A percentile compares a stretch with the other conserved stretches of the same genome.
phyloP scores from a whole-genome alignment of 164 flowering plant genomes.

The Kalanchoe fedtschenkoi region DNA sequence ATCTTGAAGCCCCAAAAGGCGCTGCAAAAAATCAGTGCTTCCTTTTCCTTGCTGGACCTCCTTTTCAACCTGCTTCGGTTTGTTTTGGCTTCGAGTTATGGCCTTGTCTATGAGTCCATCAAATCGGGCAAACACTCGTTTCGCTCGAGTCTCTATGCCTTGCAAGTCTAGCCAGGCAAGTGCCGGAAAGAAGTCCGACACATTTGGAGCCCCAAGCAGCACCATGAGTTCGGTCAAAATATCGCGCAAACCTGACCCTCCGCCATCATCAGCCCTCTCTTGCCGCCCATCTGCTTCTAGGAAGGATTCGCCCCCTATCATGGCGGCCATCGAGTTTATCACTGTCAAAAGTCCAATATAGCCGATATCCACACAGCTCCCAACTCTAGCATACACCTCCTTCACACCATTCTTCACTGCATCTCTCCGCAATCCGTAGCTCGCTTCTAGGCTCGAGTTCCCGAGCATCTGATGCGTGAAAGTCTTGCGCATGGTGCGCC shows the following conservation, averaged over 20 bases:
- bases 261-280: constrained; percentile 19
- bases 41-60: constrained; percentile 4
- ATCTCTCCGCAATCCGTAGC: constrained; percentile 22
- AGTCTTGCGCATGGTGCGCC: constrained; percentile 9
- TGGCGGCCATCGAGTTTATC: constrained; percentile 30
- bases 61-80: constrained; percentile 14
- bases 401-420: constrained; percentile 21
- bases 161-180: constrained; percentile 47
- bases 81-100: constrained; percentile 24
- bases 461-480: constrained; percentile 6
- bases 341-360: constrained; percentile 31
- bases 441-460: constrained; percentile 21
- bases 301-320: constrained; percentile 49
- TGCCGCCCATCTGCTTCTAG: no score
- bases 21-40: constrained; percentile 29
- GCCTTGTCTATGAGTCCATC: constrained; percentile 28
- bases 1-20: constrained; percentile 30
- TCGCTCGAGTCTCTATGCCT: constrained; percentile 24
- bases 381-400: constrained; percentile 13
- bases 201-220: constrained; percentile 34
- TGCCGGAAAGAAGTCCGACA: no score
- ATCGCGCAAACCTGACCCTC: constrained; percentile 24
- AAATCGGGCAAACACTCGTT: constrained; percentile 11
- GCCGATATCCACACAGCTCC: constrained; percentile 29
- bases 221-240: constrained; percentile 24